phyloP scores from a whole-genome alignment of 2,329 filamentous ascomycete species.

The Colletotrichum eremochloae region DNA sequence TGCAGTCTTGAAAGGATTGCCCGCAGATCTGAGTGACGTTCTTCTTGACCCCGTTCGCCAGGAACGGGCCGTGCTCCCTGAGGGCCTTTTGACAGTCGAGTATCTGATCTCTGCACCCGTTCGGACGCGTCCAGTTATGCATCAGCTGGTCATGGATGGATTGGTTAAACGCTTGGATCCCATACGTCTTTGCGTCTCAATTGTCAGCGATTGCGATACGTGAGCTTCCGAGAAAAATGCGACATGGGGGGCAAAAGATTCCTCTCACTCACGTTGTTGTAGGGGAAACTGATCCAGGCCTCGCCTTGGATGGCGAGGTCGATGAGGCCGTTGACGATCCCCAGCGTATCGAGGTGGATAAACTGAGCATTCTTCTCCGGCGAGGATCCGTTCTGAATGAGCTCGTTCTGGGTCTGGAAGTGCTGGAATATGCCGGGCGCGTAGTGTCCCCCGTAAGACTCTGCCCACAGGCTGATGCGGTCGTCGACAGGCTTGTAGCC shows the following conservation, averaged over 20 bases:
- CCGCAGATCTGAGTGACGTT: conserved; percentile 30
- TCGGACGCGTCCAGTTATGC: conserved; percentile 50
- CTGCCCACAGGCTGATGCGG: conserved; percentile 74
- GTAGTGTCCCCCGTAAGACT: conserved; percentile 57
- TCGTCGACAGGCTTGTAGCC: conserved; percentile 61
- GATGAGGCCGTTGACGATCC: conserved; percentile 79
- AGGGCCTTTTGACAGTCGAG: conserved; percentile 62
- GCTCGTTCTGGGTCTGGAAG: conserved; percentile 72
- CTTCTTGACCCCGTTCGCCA: conserved; percentile 44
- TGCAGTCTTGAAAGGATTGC: conserved; percentile 45
- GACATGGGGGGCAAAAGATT: accelerated
- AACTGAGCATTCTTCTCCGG: conserved; percentile 56
- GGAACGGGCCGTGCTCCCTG: conserved; percentile 41
- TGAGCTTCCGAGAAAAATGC: too few relatives aligned
- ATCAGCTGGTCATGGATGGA: conserved; percentile 50
- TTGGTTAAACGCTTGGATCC: conserved; percentile 65
- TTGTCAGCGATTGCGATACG: background rate
- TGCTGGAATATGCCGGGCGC: conserved; percentile 68
- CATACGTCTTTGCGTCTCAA: conserved; percentile 62
- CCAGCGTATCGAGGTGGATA: conserved; percentile 73
- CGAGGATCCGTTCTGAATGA: conserved; percentile 64
- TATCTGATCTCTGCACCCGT: conserved; percentile 68
- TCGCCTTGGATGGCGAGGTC: conserved; percentile 73
- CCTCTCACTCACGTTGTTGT: conserved; percentile 64
- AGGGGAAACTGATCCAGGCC: conserved; percentile 68